phyloP scores from a whole-genome alignment of 176 grass and related monocot species.

The Aegilops umbellulata region DNA sequence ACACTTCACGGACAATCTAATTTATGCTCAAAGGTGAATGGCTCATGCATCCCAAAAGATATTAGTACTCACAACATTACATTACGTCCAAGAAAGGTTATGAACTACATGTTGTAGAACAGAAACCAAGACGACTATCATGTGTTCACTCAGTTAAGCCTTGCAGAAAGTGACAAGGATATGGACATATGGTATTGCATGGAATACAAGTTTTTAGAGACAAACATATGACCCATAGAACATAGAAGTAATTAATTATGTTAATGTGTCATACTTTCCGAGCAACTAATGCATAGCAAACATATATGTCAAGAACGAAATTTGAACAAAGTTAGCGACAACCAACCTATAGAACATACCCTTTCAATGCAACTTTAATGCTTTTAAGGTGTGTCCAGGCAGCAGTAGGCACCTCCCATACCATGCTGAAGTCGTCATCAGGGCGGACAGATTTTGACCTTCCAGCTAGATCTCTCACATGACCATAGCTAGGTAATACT shows the following conservation, averaged over 20 bases:
- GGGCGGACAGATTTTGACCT: constrained; percentile 88
- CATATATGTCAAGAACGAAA: not conserved
- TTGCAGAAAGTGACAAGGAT: not conserved
- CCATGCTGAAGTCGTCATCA: constrained; percentile 98
- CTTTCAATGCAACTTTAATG: constrained; percentile 75
- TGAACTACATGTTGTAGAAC: not conserved
- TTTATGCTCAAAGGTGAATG: not conserved
- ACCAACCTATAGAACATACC: constrained; percentile 40
- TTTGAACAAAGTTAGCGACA: not conserved
- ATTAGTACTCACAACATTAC: not conserved
- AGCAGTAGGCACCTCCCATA: constrained; percentile 95
- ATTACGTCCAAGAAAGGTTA: not conserved
- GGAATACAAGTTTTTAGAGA: not conserved
- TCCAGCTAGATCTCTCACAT: constrained; percentile 94
- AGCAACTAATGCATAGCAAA: not conserved
- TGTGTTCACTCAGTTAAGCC: not conserved
- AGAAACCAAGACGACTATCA: not conserved
- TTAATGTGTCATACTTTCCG: not conserved
- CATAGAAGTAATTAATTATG: not conserved
- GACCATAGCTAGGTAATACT: constrained; percentile 94
- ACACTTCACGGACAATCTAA: not conserved
- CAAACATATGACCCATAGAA: not conserved
- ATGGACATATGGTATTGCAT: not conserved
- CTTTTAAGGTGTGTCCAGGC: constrained; percentile 98
- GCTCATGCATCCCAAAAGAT: not conserved